Evolutionary conservation across 75 land plant genomes (phyloP).

Genomic region (Adiantum capillusveneris): DNA sequence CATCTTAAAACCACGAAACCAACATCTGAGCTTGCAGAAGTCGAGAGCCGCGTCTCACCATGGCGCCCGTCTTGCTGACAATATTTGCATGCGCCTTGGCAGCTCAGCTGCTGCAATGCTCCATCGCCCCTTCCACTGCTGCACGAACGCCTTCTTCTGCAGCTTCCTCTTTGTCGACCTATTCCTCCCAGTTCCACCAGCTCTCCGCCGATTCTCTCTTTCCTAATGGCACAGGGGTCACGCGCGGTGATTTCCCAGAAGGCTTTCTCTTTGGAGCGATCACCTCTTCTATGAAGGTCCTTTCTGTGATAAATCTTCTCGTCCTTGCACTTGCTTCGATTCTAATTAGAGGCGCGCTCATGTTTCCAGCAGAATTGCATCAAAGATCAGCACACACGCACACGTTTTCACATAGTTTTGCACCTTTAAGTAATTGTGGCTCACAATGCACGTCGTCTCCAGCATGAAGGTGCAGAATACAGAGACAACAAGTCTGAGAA

Average conservation of each 20-base stretch:
- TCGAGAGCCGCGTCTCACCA: too few relatives aligned
- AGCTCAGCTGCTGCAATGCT: too few relatives aligned
- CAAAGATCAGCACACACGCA: too few relatives aligned
- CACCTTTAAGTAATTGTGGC: neutral
- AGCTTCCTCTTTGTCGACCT: neutral
- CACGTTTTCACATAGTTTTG: neutral
- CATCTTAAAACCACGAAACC: too few relatives aligned
- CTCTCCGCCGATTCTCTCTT: constrained; percentile 1
- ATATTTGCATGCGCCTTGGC: too few relatives aligned
- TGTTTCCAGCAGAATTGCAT: too few relatives aligned
- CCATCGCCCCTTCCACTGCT: too few relatives aligned
- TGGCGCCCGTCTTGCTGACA: too few relatives aligned
- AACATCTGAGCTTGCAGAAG: too few relatives aligned
- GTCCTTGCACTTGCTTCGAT: too few relatives aligned
- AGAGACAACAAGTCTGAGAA: neutral
- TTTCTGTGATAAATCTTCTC: neutral
- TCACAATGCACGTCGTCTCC: neutral
- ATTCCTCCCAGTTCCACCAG: neutral
- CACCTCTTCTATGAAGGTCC: constrained; percentile 6
- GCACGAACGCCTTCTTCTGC: neutral
- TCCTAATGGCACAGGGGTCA: constrained; percentile 1
- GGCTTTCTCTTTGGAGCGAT: constrained; percentile 4
- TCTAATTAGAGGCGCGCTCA: too few relatives aligned
- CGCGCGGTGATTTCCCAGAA: neutral
- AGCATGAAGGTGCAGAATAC: neutral